Evolutionary conservation across 1,284 basidiomycete genomes (phyloP), one percentile per base, ranked within the genome.

Genomic region (Malassezia brasiliensis): DNA sequence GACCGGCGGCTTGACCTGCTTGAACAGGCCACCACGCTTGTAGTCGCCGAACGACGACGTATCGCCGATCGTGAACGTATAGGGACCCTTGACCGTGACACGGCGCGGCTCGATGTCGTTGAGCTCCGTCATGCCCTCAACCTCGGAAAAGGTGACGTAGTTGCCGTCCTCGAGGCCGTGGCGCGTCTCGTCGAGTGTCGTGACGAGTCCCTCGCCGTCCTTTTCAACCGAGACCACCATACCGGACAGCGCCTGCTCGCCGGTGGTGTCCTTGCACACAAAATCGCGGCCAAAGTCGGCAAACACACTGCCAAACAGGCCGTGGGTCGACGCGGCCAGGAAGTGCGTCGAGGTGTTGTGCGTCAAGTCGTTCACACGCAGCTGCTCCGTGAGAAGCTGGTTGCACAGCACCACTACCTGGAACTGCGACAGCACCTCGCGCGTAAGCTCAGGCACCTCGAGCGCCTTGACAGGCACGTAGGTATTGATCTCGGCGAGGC

Each of bases 1-100:
- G 79, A 94, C 96, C 20, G 94, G 94, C 90, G 94, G 91, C 80
- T 98, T 99, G 69, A 98, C 90, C 77, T 99, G 94, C 15, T 88
- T 91, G 76, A 98, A 99, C 65, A 93, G 86, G 47, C 94, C 94
- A 31, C 91, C 94, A 31, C 83, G 78, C 69, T 85, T 83, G 79
- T 98, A 98, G 45, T 83, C 81, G 49, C 85, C 81, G 12, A 72
- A 62, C 11, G 63, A 58, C 28, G 64, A 56, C 9, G 72, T 74
- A 61, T 72, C 79, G 62, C 69, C 72, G 45, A 74, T 73, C 19
- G 70, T 63, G 61, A 74, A 73, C 3, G 70, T 70, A 59, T 74
- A 73, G 14, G 70, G 70, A 75, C 79, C 94, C 75, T 96, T 96
- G 64, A 96, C 89, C 9, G 85, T 81, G 47, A 99, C 78, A 76